These are phyloP conservation scores for Penicillium tannophilum DNA, from an alignment of 495 filamentous ascomycete genomes.

Conservation along the genomic window DNA sequence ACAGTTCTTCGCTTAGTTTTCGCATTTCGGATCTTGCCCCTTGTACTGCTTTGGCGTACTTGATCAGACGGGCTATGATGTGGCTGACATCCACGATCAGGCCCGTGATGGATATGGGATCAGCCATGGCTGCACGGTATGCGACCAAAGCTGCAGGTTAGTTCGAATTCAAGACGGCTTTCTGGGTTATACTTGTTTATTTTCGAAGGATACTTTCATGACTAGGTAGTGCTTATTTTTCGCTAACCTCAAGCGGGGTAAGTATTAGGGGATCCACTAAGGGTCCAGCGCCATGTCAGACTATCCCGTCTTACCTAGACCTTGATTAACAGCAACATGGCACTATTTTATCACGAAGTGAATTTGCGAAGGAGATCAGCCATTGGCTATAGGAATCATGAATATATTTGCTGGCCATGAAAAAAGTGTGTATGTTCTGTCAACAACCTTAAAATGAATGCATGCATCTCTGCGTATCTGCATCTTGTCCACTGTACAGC, in stretches of 20 bases:
- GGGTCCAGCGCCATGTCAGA: neutral
- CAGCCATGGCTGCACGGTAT: slow-evolving; percentile 4
- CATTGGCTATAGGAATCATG: too few species aligned
- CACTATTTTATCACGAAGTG: neutral
- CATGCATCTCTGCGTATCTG: too few species aligned
- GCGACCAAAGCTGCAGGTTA: neutral
- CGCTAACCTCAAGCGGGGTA: slow-evolving; percentile 12
- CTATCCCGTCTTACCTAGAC: neutral
- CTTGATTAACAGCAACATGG: neutral
- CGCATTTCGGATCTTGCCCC: slow-evolving; percentile 24
- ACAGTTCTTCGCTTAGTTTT: slow-evolving; percentile 26
- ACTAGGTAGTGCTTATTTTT: neutral
- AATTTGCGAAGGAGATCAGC: too few species aligned
- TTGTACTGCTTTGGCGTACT: slow-evolving; percentile 23
- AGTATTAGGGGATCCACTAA: neutral
- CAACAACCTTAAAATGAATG: too few species aligned
- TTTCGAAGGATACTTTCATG: neutral
- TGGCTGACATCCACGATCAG: slow-evolving; percentile 21
- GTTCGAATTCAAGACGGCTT: too few species aligned
- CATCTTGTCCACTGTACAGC: too few species aligned
- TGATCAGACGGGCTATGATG: slow-evolving; percentile 19
- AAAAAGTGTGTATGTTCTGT: too few species aligned
- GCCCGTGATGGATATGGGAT: slow-evolving; percentile 25
- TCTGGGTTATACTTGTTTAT: neutral
- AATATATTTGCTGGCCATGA: too few species aligned